Conservation (phyloP, 805 yeast genomes). For the Nakazawaea wickerhamii region DNA sequence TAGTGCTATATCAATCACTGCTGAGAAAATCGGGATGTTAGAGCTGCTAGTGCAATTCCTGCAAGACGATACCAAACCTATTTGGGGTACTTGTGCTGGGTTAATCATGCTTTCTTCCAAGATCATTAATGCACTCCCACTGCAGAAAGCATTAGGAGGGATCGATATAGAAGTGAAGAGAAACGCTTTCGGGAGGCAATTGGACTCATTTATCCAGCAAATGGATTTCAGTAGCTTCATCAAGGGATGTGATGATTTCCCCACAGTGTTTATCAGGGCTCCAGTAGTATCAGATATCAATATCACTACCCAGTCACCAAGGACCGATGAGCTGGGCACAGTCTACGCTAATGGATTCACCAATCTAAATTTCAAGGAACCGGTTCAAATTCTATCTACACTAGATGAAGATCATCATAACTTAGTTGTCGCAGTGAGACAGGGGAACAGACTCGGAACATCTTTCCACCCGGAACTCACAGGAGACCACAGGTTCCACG, state of each 20-base stretch:
- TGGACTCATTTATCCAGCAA: conserved; percentile 52
- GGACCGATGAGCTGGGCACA: not conserved
- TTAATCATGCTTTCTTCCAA: conserved; percentile 57
- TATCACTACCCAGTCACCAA: conserved; percentile 16
- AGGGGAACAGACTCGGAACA: conserved; percentile 63
- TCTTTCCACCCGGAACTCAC: conserved; percentile 79
- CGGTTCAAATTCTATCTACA: conserved; percentile 38
- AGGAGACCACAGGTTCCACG: conserved; percentile 54
- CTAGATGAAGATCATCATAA: conserved; percentile 27
- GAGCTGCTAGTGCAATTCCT: conserved; percentile 49
- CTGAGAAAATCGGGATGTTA: conserved; percentile 57
- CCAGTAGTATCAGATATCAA: conserved; percentile 46
- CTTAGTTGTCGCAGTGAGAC: conserved; percentile 66
- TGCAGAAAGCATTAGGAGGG: conserved; percentile 58
- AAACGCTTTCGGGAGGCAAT: conserved; percentile 76
- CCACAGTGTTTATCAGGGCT: conserved; percentile 63
- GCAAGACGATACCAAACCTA: conserved; percentile 41
- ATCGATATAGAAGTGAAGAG: conserved; percentile 58
- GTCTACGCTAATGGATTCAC: not conserved
- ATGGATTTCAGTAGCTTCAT: conserved; percentile 39
- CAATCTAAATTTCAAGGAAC: conserved; percentile 14
- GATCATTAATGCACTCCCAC: conserved; percentile 45
- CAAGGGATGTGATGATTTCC: conserved; percentile 32
- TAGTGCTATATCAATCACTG: conserved; percentile 63
- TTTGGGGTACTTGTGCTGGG: conserved; percentile 90